Conservation (phyloP, 441 rosid species). For the Brassica hybrid region DNA sequence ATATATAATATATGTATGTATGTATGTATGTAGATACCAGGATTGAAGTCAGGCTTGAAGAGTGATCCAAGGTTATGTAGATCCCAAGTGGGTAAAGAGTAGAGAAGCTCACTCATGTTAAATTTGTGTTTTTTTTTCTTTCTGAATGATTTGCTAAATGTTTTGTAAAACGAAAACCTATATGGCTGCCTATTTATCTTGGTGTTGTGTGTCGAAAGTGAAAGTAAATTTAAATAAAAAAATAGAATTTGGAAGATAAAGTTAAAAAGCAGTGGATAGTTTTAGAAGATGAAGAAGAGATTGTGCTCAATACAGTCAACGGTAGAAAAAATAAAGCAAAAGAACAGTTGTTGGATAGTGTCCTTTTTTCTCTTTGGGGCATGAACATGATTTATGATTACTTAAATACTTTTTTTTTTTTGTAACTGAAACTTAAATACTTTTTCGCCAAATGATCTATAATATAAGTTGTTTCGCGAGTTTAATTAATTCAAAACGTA, state of each 20-base stretch:
- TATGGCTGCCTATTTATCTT: slow-evolving; percentile 42
- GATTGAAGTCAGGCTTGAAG: slow-evolving; percentile 77
- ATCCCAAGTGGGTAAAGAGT: slow-evolving; percentile 75
- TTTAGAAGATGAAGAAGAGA: slow-evolving; percentile 45
- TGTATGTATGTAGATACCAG: slow-evolving; percentile 46
- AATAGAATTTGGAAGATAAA: background rate
- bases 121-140: background rate
- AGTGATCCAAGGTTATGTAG: slow-evolving; percentile 74
- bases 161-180: slow-evolving; percentile 29
- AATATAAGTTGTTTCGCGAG: background rate
- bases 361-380: slow-evolving; percentile 53
- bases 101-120: slow-evolving; percentile 62
- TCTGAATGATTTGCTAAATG: slow-evolving; percentile 12
- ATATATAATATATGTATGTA: too few species aligned
- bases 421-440: too few species aligned
- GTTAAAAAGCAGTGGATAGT: slow-evolving; percentile 31
- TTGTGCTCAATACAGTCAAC: slow-evolving; percentile 60
- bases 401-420: too few species aligned
- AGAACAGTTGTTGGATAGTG: slow-evolving; percentile 37
- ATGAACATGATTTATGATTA: slow-evolving; percentile 34
- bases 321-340: slow-evolving; percentile 39
- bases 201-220: slow-evolving; percentile 44
- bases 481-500: background rate
- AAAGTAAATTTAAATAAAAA: slow-evolving; percentile 26
- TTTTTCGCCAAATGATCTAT: background rate